phyloP scores from a whole-genome alignment of 345 rosid genomes.

The Reutealis trisperma region DNA sequence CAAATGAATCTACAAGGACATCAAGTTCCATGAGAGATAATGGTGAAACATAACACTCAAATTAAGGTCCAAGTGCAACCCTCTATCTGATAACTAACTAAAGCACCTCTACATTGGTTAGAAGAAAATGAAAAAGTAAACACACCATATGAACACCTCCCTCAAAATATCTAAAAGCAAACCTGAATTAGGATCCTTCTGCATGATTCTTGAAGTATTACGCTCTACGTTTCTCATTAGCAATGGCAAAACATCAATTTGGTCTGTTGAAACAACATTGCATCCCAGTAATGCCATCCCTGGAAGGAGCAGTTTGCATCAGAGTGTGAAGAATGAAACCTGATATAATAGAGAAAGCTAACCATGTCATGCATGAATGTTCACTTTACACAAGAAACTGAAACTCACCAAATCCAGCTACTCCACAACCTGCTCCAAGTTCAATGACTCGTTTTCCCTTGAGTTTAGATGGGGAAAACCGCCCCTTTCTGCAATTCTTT shows the following conservation, averaged over 20 bases:
- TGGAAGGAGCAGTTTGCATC: constrained; percentile 31
- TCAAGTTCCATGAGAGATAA: constrained; percentile 14
- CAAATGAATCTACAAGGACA: constrained; percentile 65
- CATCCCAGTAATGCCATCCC: constrained; percentile 96
- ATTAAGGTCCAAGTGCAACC: constrained; percentile 1
- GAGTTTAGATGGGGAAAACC: constrained; percentile 74
- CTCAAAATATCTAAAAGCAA: constrained; percentile 7
- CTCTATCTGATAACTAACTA: constrained; percentile 9
- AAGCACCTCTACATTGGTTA: neutral
- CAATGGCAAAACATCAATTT: constrained; percentile 72
- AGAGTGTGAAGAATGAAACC: constrained; percentile 6
- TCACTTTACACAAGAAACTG: constrained; percentile 8
- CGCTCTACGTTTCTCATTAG: constrained; percentile 78
- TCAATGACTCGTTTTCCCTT: constrained; percentile 89
- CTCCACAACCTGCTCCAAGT: constrained; percentile 98
- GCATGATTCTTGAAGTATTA: constrained; percentile 70
- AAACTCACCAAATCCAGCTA: constrained; percentile 90
- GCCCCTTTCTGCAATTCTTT: constrained; percentile 85
- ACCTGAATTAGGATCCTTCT: constrained; percentile 71
- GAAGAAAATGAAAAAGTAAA: neutral
- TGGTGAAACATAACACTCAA: neutral
- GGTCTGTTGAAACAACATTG: constrained; percentile 82
- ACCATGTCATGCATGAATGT: neutral
- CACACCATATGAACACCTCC: neutral
- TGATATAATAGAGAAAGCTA: neutral